Evolutionary conservation across 169 alveolate species (phyloP).

Genomic region (Cryptosporidium viatorum): DNA sequence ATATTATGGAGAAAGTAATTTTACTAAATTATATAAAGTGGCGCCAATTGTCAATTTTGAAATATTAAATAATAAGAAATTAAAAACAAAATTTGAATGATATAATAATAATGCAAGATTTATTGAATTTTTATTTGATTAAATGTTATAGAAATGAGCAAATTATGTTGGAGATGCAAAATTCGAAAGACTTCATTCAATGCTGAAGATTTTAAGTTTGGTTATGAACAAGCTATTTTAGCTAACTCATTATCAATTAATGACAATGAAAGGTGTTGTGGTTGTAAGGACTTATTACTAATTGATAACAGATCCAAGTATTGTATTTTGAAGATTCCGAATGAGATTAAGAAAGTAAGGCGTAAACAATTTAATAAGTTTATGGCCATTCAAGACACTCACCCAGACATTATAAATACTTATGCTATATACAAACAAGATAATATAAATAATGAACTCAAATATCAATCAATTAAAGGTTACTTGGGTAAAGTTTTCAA

Average conservation of each 20-base stretch:
- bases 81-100: neutral
- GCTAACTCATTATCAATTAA: neutral
- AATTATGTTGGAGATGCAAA: slow-evolving; percentile 53
- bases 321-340: slow-evolving; percentile 23
- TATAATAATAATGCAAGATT: neutral
- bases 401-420: neutral
- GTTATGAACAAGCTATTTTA: neutral
- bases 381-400: neutral
- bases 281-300: slow-evolving; percentile 29
- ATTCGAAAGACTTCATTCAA: neutral
- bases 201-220: neutral
- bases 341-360: neutral
- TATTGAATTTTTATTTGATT: neutral
- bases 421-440: slow-evolving; percentile 3
- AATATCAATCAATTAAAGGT: neutral
- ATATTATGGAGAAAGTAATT: slow-evolving; percentile 88
- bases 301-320: slow-evolving; percentile 18
- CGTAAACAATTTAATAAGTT: slow-evolving; percentile 20
- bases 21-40: neutral
- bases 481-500: neutral
- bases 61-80: neutral
- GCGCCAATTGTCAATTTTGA: slow-evolving; percentile 12
- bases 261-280: neutral
- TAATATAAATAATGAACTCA: neutral
- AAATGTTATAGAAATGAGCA: neutral